Percentiles rank a stretch among this genome's conserved stretches.
phyloP scores from a whole-genome alignment of 2,329 filamentous ascomycete genomes.

The Sporothrix pseudoabietina region DNA sequence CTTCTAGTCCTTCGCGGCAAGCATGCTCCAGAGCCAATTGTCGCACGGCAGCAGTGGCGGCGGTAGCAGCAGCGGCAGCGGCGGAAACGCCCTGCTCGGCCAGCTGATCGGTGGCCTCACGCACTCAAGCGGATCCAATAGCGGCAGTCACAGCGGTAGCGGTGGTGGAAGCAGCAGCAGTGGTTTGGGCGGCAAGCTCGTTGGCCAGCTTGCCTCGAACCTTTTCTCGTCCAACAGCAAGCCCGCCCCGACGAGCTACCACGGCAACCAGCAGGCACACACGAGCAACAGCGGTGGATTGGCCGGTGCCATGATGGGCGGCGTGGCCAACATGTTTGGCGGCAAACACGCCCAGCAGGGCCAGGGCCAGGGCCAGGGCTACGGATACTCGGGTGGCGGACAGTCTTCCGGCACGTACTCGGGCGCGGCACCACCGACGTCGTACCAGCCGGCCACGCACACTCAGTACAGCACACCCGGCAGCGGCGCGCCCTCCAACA shows the following conservation, averaged over 20 bases:
- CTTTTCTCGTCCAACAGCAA: slow-evolving; percentile 56
- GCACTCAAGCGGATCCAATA: slow-evolving; percentile 39
- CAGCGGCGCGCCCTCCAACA: slow-evolving; percentile 9
- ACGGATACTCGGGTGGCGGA: slow-evolving; percentile 63
- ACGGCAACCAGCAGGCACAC: slow-evolving; percentile 50
- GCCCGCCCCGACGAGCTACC: slow-evolving; percentile 53
- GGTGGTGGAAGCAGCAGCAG: slow-evolving; percentile 44
- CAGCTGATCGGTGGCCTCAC: slow-evolving; percentile 51
- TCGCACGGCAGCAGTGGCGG: slow-evolving; percentile 44
- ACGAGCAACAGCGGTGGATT: slow-evolving; percentile 51
- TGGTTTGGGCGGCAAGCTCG: slow-evolving; percentile 54
- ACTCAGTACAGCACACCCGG: slow-evolving; percentile 33
- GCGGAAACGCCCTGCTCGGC: slow-evolving; percentile 50
- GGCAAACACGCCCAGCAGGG: slow-evolving; percentile 47
- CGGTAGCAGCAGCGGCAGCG: slow-evolving; percentile 42
- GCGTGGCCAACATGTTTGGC: slow-evolving; percentile 56
- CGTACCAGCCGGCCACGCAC: slow-evolving; percentile 53
- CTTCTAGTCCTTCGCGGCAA: slow-evolving; percentile 61
- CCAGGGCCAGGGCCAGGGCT: slow-evolving; percentile 57
- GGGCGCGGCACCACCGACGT: slow-evolving; percentile 63
- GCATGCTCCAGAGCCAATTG: slow-evolving; percentile 54
- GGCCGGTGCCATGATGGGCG: slow-evolving; percentile 57
- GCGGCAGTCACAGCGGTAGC: slow-evolving; percentile 35
- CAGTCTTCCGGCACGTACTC: slow-evolving; percentile 59
- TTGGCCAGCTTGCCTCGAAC: slow-evolving; percentile 59